A percentile compares a stretch with the other conserved stretches of the same genome.
phyloP scores from a whole-genome alignment of 768 basidiomycete genomes.

The Chalciporus pseudorubinellus region DNA sequence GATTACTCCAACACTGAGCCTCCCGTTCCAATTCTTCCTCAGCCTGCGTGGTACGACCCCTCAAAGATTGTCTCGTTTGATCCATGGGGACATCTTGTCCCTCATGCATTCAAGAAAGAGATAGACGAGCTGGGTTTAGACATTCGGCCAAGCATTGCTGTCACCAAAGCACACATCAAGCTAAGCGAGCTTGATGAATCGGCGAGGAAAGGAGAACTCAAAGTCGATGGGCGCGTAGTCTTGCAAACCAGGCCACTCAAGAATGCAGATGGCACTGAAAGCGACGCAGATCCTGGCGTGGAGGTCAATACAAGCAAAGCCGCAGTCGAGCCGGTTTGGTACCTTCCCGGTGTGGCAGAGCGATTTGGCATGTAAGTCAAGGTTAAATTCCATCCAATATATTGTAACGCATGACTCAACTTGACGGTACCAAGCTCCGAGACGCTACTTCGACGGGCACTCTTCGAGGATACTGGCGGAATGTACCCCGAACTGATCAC shows the following conservation, averaged over 20 bases:
- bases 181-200: conserved; percentile 88
- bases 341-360: conserved; percentile 88
- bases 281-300: conserved; percentile 66
- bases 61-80: conserved; percentile 89
- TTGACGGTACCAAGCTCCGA: conserved; percentile 57
- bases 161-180: conserved; percentile 94
- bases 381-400: neutral
- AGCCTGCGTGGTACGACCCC: conserved; percentile 74
- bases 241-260: conserved; percentile 59
- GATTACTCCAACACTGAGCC: conserved; percentile 84
- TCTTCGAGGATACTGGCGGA: conserved; percentile 96
- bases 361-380: conserved; percentile 83
- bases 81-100: conserved; percentile 89
- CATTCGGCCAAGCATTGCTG: conserved; percentile 87
- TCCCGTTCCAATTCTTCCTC: conserved; percentile 73
- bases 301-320: conserved; percentile 91
- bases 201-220: conserved; percentile 66
- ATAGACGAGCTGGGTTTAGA: conserved; percentile 70
- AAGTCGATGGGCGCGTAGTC: conserved; percentile 81
- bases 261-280: conserved; percentile 62
- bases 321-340: conserved; percentile 97
- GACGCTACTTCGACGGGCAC: conserved; percentile 75
- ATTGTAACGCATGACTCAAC: neutral
- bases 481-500: conserved; percentile 97
- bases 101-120: conserved; percentile 62